phyloP scores from a whole-genome alignment of 768 basidiomycete genomes.

The Suillus spraguei region DNA sequence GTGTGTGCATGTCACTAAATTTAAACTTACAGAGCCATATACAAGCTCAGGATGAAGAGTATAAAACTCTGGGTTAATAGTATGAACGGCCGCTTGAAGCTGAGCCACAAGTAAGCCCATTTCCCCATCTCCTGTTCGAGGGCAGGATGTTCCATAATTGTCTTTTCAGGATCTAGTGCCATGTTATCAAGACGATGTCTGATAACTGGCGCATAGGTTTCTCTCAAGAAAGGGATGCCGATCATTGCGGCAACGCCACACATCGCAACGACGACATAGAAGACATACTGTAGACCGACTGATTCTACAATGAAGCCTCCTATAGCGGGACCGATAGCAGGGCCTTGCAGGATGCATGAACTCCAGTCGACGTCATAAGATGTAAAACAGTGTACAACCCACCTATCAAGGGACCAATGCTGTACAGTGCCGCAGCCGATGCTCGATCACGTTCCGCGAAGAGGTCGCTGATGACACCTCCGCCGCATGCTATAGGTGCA shows the following conservation, averaged over 20 bases:
- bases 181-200: slow-evolving; percentile 47
- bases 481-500: slow-evolving; percentile 66
- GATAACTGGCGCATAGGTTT: slow-evolving; percentile 78
- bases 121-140: slow-evolving; percentile 28
- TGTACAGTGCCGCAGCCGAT: slow-evolving; percentile 71
- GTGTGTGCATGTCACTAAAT: neutral
- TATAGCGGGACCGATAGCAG: slow-evolving; percentile 62
- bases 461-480: slow-evolving; percentile 64
- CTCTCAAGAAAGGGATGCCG: slow-evolving; percentile 63
- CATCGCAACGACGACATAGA: slow-evolving; percentile 50
- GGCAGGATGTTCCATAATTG: slow-evolving; percentile 31
- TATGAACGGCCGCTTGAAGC: slow-evolving; percentile 61
- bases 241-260: slow-evolving; percentile 45
- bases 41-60: slow-evolving; percentile 71
- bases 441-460: slow-evolving; percentile 64
- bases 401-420: slow-evolving; percentile 65
- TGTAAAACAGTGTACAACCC: neutral
- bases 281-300: slow-evolving; percentile 65
- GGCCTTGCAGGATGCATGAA: slow-evolving; percentile 28
- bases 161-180: slow-evolving; percentile 49
- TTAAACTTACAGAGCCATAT: slow-evolving; percentile 68
- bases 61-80: slow-evolving; percentile 63
- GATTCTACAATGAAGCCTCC: slow-evolving; percentile 67
- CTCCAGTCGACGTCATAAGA: neutral
- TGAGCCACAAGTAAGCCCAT: slow-evolving; percentile 56